A percentile compares a stretch with the other conserved stretches of the same genome.
Evolutionary conservation across 768 basidiomycete species (phyloP).

Genomic region (Tricholoma terreum): DNA sequence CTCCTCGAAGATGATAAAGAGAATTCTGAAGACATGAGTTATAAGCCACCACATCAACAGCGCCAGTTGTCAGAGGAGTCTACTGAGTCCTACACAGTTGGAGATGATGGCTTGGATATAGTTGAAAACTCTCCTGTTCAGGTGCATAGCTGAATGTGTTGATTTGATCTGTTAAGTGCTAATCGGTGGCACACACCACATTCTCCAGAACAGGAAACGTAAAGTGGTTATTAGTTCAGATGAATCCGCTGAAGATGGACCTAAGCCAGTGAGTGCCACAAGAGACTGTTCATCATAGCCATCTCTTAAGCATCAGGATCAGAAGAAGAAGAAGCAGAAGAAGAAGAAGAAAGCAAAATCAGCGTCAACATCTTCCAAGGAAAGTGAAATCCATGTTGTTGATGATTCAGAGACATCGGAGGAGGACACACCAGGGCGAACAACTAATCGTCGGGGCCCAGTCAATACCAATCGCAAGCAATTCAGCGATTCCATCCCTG

Average conservation of each 20-base stretch:
- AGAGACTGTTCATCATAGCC: background rate
- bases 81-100: background rate
- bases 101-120: background rate
- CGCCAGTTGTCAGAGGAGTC: conserved; percentile 1
- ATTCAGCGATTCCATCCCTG: background rate
- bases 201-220: background rate
- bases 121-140: background rate
- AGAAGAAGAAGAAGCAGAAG: background rate
- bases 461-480: background rate
- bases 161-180: background rate
- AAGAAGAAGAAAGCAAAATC: background rate
- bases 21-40: background rate
- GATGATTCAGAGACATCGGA: background rate
- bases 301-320: background rate
- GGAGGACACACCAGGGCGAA: background rate
- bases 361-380: background rate
- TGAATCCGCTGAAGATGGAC: background rate
- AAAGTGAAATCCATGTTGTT: background rate
- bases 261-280: background rate
- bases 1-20: background rate
- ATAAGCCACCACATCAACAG: background rate
- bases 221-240: background rate
- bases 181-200: background rate
- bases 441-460: background rate
- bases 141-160: background rate